Evolutionary conservation across 192 early-diverging fungal genomes (phyloP).

Genomic region (Cladochytrium replicatum): DNA sequence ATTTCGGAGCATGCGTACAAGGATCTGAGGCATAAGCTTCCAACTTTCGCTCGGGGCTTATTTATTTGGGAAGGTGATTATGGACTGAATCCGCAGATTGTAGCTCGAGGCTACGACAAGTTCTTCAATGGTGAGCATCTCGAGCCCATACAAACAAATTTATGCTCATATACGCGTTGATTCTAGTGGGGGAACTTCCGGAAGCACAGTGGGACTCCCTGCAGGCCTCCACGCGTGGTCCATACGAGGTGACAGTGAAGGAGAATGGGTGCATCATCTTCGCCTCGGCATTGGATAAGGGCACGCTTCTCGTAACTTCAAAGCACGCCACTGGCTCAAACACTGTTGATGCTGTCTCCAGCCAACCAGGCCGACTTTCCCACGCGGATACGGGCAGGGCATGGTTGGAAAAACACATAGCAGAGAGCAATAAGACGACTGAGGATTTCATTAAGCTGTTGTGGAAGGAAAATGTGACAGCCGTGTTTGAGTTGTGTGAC

Average conservation of each 20-base stretch:
- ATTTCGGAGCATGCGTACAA: constrained; percentile 17
- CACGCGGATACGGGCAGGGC: constrained; percentile 56
- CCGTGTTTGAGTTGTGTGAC: constrained; percentile 77
- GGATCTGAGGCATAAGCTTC: constrained; percentile 53
- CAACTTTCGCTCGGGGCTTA: constrained; percentile 70
- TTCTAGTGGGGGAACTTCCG: constrained; percentile 14
- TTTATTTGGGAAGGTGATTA: constrained; percentile 32
- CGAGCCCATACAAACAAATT: background rate
- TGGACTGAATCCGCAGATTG: constrained; percentile 41
- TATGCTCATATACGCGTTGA: background rate
- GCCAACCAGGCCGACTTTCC: constrained; percentile 14
- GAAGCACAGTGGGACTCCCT: constrained; percentile 44
- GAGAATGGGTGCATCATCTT: constrained; percentile 97
- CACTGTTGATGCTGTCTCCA: background rate
- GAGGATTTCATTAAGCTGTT: constrained; percentile 68
- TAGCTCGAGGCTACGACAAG: constrained; percentile 92
- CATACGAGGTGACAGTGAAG: constrained; percentile 88
- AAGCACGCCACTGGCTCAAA: constrained; percentile 61
- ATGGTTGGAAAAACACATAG: constrained; percentile 66
- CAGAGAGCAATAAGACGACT: constrained; percentile 34
- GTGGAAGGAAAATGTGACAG: constrained; percentile 61
- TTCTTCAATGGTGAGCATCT: constrained; percentile 70
- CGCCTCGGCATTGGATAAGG: constrained; percentile 52
- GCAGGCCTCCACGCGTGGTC: constrained; percentile 53
- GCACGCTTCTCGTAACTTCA: constrained; percentile 69